Percentiles rank a stretch among this genome's conserved stretches.
Evolutionary conservation across 805 yeast genomes (phyloP).

Genomic region (Saturnispora gosingensis): DNA sequence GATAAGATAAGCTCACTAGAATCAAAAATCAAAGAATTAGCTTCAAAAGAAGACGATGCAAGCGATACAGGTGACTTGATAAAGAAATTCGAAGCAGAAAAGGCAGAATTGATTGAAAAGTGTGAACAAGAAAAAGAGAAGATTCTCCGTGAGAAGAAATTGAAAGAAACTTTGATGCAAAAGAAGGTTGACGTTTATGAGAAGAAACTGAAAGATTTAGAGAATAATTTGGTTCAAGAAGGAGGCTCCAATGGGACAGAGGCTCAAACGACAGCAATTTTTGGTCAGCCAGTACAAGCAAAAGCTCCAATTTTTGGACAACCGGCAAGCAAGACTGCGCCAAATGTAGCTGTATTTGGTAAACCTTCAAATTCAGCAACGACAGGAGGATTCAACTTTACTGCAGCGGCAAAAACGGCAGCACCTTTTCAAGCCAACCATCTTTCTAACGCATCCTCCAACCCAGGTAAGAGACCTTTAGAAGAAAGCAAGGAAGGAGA

Average conservation of each 20-base stretch:
- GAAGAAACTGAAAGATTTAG: slow-evolving; percentile 27
- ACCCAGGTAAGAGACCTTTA: slow-evolving; percentile 16
- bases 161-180: slow-evolving; percentile 47
- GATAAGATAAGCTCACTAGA: slow-evolving; percentile 19
- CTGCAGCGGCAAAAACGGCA: not conserved
- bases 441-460: not conserved
- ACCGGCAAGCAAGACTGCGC: not conserved
- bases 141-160: slow-evolving; percentile 46
- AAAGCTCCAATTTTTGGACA: not conserved
- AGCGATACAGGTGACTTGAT: slow-evolving; percentile 4
- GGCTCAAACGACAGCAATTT: not conserved
- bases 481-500: slow-evolving; percentile 17
- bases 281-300: not conserved
- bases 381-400: slow-evolving; percentile 5
- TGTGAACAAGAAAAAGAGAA: slow-evolving; percentile 25
- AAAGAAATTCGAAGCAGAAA: slow-evolving; percentile 13
- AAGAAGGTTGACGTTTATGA: slow-evolving; percentile 44
- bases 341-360: not conserved
- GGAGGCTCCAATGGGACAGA: not conserved
- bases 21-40: slow-evolving; percentile 2
- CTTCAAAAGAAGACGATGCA: not conserved
- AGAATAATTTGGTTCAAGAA: not conserved
- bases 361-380: not conserved
- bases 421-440: not conserved
- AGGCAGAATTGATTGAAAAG: slow-evolving; percentile 15